phyloP scores from a whole-genome alignment of 352 stramenopile species.

The Phytopythium oedochilum region DNA sequence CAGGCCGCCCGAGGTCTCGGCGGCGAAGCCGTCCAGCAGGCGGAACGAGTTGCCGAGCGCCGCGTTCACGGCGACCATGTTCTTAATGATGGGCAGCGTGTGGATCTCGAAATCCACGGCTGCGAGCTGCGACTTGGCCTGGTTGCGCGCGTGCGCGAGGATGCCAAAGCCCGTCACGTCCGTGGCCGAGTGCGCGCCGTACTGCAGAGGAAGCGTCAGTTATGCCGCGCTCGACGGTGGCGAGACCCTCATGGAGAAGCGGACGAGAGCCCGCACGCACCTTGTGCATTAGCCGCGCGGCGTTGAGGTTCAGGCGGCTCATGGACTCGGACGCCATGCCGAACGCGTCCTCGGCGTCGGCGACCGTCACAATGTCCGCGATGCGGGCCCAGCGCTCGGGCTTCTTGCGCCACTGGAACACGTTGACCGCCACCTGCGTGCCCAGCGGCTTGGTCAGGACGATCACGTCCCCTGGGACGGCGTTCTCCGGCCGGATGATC shows the following conservation, averaged over 20 bases:
- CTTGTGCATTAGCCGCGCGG: conserved; percentile 89
- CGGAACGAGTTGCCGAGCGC: conserved; percentile 91
- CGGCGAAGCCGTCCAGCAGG: conserved; percentile 88
- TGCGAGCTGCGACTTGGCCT: conserved; percentile 88
- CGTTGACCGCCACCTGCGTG: conserved; percentile 92
- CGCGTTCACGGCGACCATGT: conserved; percentile 87
- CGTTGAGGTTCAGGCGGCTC: conserved; percentile 91
- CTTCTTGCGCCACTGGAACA: conserved; percentile 90
- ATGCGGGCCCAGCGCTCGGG: conserved; percentile 77
- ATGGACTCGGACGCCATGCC: conserved; percentile 92
- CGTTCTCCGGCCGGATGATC: conserved; percentile 90
- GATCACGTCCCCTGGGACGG: conserved; percentile 85
- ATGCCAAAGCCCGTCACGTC: conserved; percentile 96
- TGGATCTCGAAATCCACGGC: conserved; percentile 92
- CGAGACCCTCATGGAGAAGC: no score
- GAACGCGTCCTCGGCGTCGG: conserved; percentile 87
- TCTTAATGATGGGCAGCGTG: conserved; percentile 90
- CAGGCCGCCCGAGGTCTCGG: conserved; percentile 93
- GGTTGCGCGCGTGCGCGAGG: conserved; percentile 91
- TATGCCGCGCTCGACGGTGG: no score
- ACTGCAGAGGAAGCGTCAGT: no score
- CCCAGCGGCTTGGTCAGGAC: conserved; percentile 94
- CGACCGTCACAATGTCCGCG: conserved; percentile 48
- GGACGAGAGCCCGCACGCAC: no score
- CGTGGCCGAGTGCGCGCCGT: conserved; percentile 90